Conservation (phyloP, 2,329 filamentous ascomycete genomes). For the Penicillium corylophilum region DNA sequence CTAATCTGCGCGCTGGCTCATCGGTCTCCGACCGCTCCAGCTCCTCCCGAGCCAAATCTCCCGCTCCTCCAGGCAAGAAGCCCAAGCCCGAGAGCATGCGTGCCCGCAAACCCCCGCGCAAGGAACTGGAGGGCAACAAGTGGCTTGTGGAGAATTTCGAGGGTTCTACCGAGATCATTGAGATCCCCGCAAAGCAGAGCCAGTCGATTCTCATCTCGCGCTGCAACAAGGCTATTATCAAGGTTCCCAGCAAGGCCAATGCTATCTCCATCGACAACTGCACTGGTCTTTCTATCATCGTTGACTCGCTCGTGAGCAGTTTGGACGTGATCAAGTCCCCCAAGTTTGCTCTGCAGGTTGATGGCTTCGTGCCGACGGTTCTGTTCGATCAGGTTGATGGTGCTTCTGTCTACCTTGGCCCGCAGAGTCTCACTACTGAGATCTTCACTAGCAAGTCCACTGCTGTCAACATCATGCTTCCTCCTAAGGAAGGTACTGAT, state of each 20-base stretch:
- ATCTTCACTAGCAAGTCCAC: slow-evolving; percentile 87
- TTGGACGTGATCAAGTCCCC: slow-evolving; percentile 94
- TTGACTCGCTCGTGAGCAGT: slow-evolving; percentile 85
- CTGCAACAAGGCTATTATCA: slow-evolving; percentile 87
- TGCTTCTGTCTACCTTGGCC: slow-evolving; percentile 80
- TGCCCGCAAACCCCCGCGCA: slow-evolving; percentile 75
- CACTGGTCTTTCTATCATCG: slow-evolving; percentile 74
- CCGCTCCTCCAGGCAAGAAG: slow-evolving; percentile 85
- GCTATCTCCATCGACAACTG: slow-evolving; percentile 96
- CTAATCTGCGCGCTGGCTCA: slow-evolving; percentile 71
- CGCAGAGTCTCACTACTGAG: slow-evolving; percentile 73
- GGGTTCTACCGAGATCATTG: slow-evolving; percentile 68
- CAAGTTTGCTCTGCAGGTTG: slow-evolving; percentile 91
- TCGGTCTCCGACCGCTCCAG: slow-evolving; percentile 63
- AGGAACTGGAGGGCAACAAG: slow-evolving; percentile 83
- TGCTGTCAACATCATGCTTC: slow-evolving; percentile 82
- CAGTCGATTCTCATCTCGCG: slow-evolving; percentile 91
- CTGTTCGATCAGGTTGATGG: slow-evolving; percentile 92
- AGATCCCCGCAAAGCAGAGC: slow-evolving; percentile 76
- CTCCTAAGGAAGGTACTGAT: slow-evolving; percentile 62
- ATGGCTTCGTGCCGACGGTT: slow-evolving; percentile 81
- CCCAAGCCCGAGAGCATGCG: slow-evolving; percentile 84
- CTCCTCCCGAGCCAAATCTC: slow-evolving; percentile 66
- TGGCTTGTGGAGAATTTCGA: slow-evolving; percentile 97
- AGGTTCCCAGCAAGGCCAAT: slow-evolving; percentile 90